phyloP scores from a whole-genome alignment of 805 yeast genomes.

The Starmerella floricola region DNA sequence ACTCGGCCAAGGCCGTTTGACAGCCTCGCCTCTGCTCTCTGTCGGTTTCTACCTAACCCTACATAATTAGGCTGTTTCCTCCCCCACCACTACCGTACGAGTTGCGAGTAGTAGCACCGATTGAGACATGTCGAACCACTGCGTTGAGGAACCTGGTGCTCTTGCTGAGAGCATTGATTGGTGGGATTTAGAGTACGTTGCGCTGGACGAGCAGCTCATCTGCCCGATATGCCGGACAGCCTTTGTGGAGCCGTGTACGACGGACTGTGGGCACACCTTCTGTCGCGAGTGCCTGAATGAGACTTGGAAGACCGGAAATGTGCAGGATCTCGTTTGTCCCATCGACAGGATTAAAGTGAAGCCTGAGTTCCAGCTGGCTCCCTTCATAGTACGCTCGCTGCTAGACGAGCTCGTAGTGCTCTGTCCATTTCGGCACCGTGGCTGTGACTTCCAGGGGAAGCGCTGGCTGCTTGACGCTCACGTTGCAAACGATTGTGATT shows the following conservation, averaged over 20 bases:
- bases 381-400: constrained; percentile 46
- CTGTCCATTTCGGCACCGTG: constrained; percentile 42
- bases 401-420: constrained; percentile 47
- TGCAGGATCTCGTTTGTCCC: constrained; percentile 36
- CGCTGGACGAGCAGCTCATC: constrained; percentile 23
- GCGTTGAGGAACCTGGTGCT: constrained; percentile 5
- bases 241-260: constrained; percentile 47
- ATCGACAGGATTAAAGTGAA: constrained; percentile 44
- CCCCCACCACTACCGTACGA: too few species aligned
- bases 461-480: constrained; percentile 50
- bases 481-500: constrained; percentile 33
- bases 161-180: constrained; percentile 21
- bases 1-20: too few species aligned
- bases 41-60: too few species aligned
- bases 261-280: constrained; percentile 58
- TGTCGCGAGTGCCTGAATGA: constrained; percentile 41
- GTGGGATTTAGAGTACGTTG: constrained; percentile 25
- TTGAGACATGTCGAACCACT: background rate
- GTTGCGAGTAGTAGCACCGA: background rate
- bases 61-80: too few species aligned
- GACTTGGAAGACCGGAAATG: constrained; percentile 20
- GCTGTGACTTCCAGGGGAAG: constrained; percentile 46
- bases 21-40: too few species aligned
- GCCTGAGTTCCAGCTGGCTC: constrained; percentile 38
- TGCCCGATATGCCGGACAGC: constrained; percentile 64